phyloP scores from a whole-genome alignment of 2,329 filamentous ascomycete species.

The Herpotrichia juniperi region DNA sequence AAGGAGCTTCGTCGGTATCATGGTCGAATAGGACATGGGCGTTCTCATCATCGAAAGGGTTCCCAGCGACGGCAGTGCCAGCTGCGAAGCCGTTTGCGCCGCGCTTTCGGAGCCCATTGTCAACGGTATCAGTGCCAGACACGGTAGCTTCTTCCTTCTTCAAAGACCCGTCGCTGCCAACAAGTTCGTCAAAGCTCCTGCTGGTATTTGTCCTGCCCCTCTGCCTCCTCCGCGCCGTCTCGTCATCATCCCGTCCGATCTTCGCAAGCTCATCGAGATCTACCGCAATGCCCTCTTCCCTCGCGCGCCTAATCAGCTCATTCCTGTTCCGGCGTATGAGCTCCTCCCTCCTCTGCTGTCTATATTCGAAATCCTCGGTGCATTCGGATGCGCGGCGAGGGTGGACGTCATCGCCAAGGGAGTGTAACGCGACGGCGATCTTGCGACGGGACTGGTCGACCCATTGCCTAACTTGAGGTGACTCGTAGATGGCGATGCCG shows the following conservation, averaged over 20 bases:
- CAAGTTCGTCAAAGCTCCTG: slow-evolving; percentile 48
- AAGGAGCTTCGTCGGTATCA: slow-evolving; percentile 33
- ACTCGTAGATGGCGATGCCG: slow-evolving; percentile 68
- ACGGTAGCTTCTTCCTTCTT: slow-evolving; percentile 28
- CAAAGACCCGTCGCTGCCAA: slow-evolving; percentile 49
- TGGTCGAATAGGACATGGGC: slow-evolving; percentile 50
- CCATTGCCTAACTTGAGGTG: slow-evolving; percentile 68
- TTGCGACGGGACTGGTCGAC: slow-evolving; percentile 66
- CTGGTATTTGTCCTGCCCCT: slow-evolving; percentile 19
- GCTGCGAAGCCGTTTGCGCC: slow-evolving; percentile 45
- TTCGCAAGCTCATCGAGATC: slow-evolving; percentile 47
- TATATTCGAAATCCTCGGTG: slow-evolving; percentile 38
- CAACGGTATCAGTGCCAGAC: slow-evolving; percentile 26
- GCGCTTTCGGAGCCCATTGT: slow-evolving; percentile 31
- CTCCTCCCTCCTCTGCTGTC: slow-evolving; percentile 38
- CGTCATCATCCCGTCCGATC: slow-evolving; percentile 37
- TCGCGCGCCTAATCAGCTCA: slow-evolving; percentile 42
- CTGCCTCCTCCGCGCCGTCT: slow-evolving; percentile 24
- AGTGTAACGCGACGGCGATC: slow-evolving; percentile 64
- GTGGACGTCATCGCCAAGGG: slow-evolving; percentile 66
- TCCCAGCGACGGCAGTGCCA: slow-evolving; percentile 47
- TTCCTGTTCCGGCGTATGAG: slow-evolving; percentile 40
- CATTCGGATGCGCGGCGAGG: slow-evolving; percentile 40
- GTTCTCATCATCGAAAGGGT: slow-evolving; percentile 53
- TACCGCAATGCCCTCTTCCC: slow-evolving; percentile 49